Base-by-base conservation (phyloP, 768 basidiomycete species). In the Lactarius pseudohatsudake region DNA sequence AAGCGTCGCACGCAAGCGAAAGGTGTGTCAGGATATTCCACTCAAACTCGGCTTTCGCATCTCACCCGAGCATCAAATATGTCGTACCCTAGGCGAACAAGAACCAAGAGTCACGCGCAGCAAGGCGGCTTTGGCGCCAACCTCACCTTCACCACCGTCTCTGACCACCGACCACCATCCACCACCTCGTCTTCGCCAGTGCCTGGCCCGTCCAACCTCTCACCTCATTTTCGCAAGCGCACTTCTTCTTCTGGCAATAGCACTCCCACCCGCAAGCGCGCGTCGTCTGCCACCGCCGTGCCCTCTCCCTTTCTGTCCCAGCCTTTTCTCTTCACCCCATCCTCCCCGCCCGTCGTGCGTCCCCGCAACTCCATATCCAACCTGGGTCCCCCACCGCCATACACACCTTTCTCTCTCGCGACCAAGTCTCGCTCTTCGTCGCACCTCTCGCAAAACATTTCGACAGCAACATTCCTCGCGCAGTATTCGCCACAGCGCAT, bases 371-470 rank as follows among this genome's bases (percentile, higher is more conserved):
- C 61, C 5, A 53, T 56, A 11, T 15, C 55, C 62, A 40, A 50
- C 22, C 59, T 62, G 50, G 66, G 66, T 63, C 50, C 61, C 36
- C 65, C 66, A 59, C 62, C 66, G 13, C 62, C 62, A n/a, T 64
- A 62, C 63, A 56, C 62, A 20, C 69, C 59, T 3, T 59, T 61
- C 63, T 59, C 67, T 0, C 56, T 64, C 32, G 11, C 57, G 16
- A 41, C 69, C 16, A 68, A 69, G 50, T 69, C 69, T 16, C 70
- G 41, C 40, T 71, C 70, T 4, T 69, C 70, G 4, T 63, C 70
- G 8, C 65, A 71, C 43, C 62, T 71, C 34, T 45, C 65, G 0
- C 59, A 57, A 13, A 65, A 47, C 58, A 61, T 64, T 41, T 61
- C 68, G 40, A 56, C 64, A 5, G 68, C 67, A 61, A 59, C 63